A percentile compares a stretch with the other conserved stretches of the same genome.
Conservation (phyloP, 1,139 yeast genomes). For the Nakaseomyces delphensis region DNA sequence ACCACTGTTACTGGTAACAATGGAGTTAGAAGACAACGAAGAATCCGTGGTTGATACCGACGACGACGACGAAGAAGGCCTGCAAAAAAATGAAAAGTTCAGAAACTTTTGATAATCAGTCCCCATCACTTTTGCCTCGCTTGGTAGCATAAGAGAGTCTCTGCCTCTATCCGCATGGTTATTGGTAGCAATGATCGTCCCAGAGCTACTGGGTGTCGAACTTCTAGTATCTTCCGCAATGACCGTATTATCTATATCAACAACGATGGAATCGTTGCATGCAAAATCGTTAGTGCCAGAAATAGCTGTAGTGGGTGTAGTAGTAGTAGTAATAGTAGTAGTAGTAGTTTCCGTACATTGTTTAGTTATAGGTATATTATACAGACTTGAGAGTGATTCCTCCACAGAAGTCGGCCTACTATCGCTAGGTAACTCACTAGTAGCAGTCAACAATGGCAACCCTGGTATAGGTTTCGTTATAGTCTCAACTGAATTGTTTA, state of each 20-base stretch:
- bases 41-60: constrained; percentile 4
- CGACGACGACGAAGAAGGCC: constrained; percentile 6
- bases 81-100: constrained; percentile 24
- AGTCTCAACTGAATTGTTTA: constrained; percentile 2
- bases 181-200: not conserved
- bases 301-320: not conserved
- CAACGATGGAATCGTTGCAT: not conserved
- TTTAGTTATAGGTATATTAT: not conserved
- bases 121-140: constrained; percentile 8
- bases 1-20: not conserved
- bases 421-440: not conserved
- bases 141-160: not conserved
- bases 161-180: not conserved
- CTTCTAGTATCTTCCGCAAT: not conserved
- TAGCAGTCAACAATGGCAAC: not conserved
- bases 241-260: not conserved
- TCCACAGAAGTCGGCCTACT: not conserved
- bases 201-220: not conserved
- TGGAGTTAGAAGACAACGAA: not conserved
- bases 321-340: not conserved
- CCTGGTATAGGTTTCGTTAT: constrained; percentile 1
- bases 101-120: constrained; percentile 23
- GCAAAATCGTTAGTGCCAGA: not conserved
- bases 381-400: not conserved
- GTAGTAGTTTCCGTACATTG: not conserved